Conservation (phyloP, 2,329 filamentous ascomycete species). For the Berkeleyomyces basicola region DNA sequence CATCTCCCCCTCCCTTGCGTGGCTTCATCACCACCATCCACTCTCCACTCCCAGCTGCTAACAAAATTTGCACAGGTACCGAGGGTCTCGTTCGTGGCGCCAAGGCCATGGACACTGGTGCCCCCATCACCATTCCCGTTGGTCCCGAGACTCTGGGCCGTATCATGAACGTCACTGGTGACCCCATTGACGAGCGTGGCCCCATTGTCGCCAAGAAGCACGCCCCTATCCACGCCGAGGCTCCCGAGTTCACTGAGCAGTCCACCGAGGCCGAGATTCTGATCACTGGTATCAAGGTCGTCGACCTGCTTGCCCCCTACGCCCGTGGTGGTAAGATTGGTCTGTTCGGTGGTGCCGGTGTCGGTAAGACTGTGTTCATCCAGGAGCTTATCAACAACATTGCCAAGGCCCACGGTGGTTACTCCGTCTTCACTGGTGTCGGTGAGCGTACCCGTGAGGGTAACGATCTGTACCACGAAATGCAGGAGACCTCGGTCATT, state of each 20-base stretch:
- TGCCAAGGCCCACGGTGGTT: conserved; percentile 99
- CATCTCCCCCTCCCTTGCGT: not conserved
- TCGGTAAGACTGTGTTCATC: conserved; percentile 99
- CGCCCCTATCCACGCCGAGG: conserved; percentile 83
- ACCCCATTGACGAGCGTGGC: conserved; percentile 98
- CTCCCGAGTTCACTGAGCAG: conserved; percentile 85
- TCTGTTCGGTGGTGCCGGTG: conserved; percentile 99
- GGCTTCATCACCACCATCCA: not conserved
- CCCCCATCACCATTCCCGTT: conserved; percentile 92
- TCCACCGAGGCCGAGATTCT: conserved; percentile 92
- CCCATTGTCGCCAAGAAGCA: conserved; percentile 87
- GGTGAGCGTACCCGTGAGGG: conserved; percentile 99
- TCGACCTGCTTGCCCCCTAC: conserved; percentile 96
- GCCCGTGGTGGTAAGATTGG: conserved; percentile 99
- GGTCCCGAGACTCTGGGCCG: conserved; percentile 85
- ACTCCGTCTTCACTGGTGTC: conserved; percentile 99
- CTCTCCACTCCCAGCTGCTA: not conserved
- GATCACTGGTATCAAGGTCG: conserved; percentile 99
- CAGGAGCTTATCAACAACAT: conserved; percentile 99
- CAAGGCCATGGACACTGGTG: conserved; percentile 72
- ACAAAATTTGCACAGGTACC: conserved; percentile 51
- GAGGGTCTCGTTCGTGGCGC: conserved; percentile 96
- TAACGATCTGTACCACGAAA: conserved; percentile 99
- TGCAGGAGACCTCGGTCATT: conserved; percentile 99
- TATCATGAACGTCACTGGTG: conserved; percentile 99